A percentile compares a stretch with the other conserved stretches of the same genome.
phyloP scores from a whole-genome alignment of 129 eudicot species.

The Gnaphalium uliginosum region DNA sequence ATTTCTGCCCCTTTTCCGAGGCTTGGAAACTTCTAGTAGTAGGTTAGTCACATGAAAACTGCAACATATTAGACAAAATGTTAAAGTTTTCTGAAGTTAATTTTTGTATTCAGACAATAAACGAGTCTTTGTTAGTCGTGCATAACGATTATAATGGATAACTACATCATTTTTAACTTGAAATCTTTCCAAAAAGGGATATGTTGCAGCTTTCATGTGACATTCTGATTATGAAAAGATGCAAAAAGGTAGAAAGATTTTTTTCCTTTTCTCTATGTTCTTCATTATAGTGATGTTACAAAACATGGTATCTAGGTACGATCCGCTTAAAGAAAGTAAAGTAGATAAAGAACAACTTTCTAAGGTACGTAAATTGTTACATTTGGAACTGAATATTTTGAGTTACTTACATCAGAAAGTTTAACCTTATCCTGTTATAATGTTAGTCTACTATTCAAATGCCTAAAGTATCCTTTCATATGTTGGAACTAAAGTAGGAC shows the following conservation, averaged over 20 bases:
- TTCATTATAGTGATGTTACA: not conserved
- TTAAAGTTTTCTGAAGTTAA: no score
- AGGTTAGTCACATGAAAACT: not conserved
- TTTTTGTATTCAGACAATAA: no score
- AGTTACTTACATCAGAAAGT: not conserved
- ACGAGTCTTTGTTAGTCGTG: no score
- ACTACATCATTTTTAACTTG: no score
- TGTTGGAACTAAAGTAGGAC: not conserved
- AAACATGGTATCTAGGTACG: conserved; percentile 62
- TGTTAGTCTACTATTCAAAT: not conserved
- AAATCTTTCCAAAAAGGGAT: no score
- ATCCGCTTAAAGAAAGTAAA: conserved; percentile 34
- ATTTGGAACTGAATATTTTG: not conserved
- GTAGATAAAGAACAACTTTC: conserved; percentile 52
- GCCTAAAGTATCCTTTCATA: not conserved
- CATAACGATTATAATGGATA: no score
- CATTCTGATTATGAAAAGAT: not conserved
- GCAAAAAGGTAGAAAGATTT: not conserved
- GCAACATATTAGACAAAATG: not conserved
- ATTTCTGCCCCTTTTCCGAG: conserved; percentile 13
- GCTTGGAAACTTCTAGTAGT: conserved; percentile 11
- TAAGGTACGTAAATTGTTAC: conserved; percentile 44
- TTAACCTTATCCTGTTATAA: not conserved
- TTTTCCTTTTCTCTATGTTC: not conserved
- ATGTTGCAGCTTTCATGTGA: not conserved